Evolutionary conservation across 352 stramenopile genomes (phyloP), one percentile per base, ranked within the genome.

Genomic region (Phytophthora vignae): DNA sequence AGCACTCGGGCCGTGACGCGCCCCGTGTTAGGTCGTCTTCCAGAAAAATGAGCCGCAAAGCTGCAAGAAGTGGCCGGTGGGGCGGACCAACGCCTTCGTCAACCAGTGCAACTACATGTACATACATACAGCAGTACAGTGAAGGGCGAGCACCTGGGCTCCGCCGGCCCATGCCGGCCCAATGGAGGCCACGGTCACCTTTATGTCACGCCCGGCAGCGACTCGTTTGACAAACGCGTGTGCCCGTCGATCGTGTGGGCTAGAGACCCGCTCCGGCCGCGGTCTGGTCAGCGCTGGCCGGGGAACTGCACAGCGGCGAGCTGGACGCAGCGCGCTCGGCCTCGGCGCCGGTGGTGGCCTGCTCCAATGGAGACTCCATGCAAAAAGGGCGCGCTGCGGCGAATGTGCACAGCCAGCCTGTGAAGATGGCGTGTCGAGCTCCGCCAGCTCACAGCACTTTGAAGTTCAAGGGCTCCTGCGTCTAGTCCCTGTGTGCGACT

Each of bases 11-110:
- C n/a, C 44, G 40, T 64, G 64, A 66, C 55, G 64, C 70, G 55
- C 59, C 25, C 15, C 36, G 42, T 50, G 55, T 53, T 63, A 40
- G 38, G 38, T 69, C 31, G 19, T 59, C 55, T 78, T 76, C 58
- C 56, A 69, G 22, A 74, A 66, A 81, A 75, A 77, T 80, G 63
- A 79, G 69, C 73, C 46, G 15, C 14, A 17, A 7, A 53, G 57
- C 56, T 40, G 56, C 69, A 55, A 74, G 52, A 74, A 73, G 42
- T 76, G 60, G 55, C 52, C 54, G 55, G 48, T 67, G 22, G 55
- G 59, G 55, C 56, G 69, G 69, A 73, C 69, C 63, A 74, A 55
- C 36, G 27, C 33, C 50, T 25, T 10, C 29, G 29, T 33, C 29
- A 33, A 33, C 29, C 29, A 33, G 29, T 33, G 29, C 29, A 33